Conservation (phyloP, 495 filamentous ascomycete species). For the Rusavskia elegans region DNA sequence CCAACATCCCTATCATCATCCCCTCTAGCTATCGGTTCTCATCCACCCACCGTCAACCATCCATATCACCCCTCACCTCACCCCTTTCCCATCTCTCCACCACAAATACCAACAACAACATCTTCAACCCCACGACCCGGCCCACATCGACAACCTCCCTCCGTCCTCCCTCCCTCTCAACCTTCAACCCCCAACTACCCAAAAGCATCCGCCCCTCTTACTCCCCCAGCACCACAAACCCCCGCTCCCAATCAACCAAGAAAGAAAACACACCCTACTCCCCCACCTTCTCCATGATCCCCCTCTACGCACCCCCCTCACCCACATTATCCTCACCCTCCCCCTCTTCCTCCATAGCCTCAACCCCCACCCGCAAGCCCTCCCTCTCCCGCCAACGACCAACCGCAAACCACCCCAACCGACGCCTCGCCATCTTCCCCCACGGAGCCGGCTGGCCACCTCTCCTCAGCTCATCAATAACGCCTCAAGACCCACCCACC, state of each 20-base stretch:
- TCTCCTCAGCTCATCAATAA: not conserved
- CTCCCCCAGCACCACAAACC: not conserved
- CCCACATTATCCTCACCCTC: not conserved
- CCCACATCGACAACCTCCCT: not conserved
- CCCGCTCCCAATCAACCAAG: not conserved
- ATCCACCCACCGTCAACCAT: conserved; percentile 20
- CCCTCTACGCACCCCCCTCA: not conserved
- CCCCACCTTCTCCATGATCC: conserved; percentile 6
- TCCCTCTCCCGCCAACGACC: not conserved
- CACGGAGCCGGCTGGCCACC: not conserved
- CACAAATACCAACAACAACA: not conserved
- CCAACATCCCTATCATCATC: conserved; percentile 26
- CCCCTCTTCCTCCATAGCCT: not conserved
- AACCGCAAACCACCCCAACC: not conserved
- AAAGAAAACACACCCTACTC: not conserved
- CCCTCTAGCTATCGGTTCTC: conserved; percentile 24
- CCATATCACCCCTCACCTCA: conserved; percentile 12
- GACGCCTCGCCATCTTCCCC: not conserved
- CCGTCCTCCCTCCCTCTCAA: not conserved
- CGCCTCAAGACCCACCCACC: conserved; percentile 1
- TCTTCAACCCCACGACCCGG: not conserved
- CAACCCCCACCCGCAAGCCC: conserved; percentile 7
- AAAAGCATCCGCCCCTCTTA: not conserved
- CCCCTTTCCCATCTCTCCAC: not conserved
- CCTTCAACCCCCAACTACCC: not conserved